These are phyloP conservation scores for Parasitella parasitica DNA, from an alignment of 371 early-diverging fungal genomes.

Conservation along the genomic window DNA sequence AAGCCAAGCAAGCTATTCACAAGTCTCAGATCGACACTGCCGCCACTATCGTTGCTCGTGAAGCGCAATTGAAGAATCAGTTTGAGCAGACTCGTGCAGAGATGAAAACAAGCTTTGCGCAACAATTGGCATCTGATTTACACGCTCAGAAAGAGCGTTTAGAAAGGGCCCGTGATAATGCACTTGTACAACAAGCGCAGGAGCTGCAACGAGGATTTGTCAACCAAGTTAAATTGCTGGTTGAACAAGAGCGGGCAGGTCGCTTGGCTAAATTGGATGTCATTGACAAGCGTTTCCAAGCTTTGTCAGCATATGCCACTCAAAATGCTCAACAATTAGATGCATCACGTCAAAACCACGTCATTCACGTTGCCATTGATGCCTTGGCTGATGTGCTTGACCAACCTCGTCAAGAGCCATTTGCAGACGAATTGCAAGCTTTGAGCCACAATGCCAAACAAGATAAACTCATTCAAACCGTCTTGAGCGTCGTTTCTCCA, in stretches of 20 bases:
- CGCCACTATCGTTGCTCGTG: slow-evolving; percentile 23
- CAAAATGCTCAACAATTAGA: slow-evolving; percentile 59
- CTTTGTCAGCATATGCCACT: slow-evolving; percentile 61
- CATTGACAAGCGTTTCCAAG: slow-evolving; percentile 70
- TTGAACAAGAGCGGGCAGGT: slow-evolving; percentile 87
- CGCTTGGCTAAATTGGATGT: slow-evolving; percentile 83
- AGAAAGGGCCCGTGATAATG: slow-evolving; percentile 42
- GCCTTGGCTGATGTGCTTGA: slow-evolving; percentile 46
- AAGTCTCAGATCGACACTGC: slow-evolving; percentile 16
- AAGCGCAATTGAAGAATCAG: slow-evolving; percentile 43
- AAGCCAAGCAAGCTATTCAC: slow-evolving; percentile 16
- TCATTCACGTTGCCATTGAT: slow-evolving; percentile 47
- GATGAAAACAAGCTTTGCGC: slow-evolving; percentile 26
- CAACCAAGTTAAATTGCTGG: slow-evolving; percentile 67
- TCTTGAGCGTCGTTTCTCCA: slow-evolving; percentile 58
- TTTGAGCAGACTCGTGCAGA: slow-evolving; percentile 37
- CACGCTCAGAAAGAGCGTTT: slow-evolving; percentile 36
- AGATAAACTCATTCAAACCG: slow-evolving; percentile 56
- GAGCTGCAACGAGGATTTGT: slow-evolving; percentile 59
- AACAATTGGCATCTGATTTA: slow-evolving; percentile 38
- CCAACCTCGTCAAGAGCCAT: slow-evolving; percentile 41
- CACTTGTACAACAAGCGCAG: slow-evolving; percentile 43
- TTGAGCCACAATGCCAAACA: slow-evolving; percentile 59
- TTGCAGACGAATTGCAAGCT: slow-evolving; percentile 66
- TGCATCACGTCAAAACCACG: slow-evolving; percentile 47